Evolutionary conservation across 495 filamentous ascomycete species (phyloP), one percentile per base, ranked within the genome.

Genomic region (Annulohypoxylon bovei): DNA sequence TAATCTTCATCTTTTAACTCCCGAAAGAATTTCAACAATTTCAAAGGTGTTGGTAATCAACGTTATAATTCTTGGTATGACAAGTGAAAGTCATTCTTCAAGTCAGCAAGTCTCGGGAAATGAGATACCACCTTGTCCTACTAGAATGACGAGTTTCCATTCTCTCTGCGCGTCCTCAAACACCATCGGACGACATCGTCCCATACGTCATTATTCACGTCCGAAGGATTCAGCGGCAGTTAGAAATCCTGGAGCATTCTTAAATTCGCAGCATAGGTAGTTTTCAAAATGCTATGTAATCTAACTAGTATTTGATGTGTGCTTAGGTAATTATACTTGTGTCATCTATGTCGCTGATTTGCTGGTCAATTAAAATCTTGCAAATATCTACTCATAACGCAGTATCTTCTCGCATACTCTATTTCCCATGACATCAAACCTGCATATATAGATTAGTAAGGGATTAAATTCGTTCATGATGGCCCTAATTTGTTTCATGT

Each of bases 101-200:
- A 18, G 16, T 39, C n/a, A 40, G 20, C 49, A 32, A 62, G 8
- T 40, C 47, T 25, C 39, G 27, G 65, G 50, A 68, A 49, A 47
- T 61, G 37, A 62, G 28, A 55, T 62, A 49, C 28, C 16, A 56
- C 20, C 20, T 49, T 62, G 65, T 68, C 35, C 49, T 62, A 68
- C 65, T 39, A n/a, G 39, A 55, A 55, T 56, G 56, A 56, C 49
- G 37, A 68, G 1, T 35, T 18, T 11, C 44, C 55, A 54, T 27
- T 47, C 6, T 30, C n/a, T 42, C 55, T 22, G 18, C 40, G 22
- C 12, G n/a, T 46, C 50, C 44, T 20, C 25, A 27, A 25, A 46
- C 18, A 54, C 12, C 22, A 59, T 27, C 42, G 23, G 37, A 25
- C 22, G 61, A 55, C 32, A 35, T 28, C 23, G 18, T 30, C 30